Evolutionary conservation across 352 stramenopile genomes (phyloP), one percentile per base, ranked within the genome.

Genomic region (Phytopythium ostracodes): DNA sequence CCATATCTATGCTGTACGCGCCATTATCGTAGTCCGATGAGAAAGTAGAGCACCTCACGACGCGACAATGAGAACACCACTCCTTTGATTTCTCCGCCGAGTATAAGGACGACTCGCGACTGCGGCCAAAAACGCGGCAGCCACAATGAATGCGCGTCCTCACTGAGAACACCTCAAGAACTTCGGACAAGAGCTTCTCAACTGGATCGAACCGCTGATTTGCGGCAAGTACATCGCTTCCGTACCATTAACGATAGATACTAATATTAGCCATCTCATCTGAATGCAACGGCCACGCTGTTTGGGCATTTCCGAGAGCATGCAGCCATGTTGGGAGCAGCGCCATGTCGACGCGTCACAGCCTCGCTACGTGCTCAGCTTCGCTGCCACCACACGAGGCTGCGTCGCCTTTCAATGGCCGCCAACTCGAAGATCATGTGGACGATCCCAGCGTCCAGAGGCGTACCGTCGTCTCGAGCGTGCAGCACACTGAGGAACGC

Each of bases 401-500:
- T 29, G 24, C 55, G 55, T 20, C 36, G 55, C 22, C n/a, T 20
- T 12, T 60, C 55, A 9, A 12, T 20, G 5, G 38, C 55, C 17
- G 55, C 55, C 5, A 51, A 11, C 35, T 47, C 35, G 25, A 60
- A 60, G 36, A 60, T 31, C 2, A 31, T 11, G 7, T 42, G 55
- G 18, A 38, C 5, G 17, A 60, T 12, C 5, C 38, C 38, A n/a
- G 15, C 14, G 29, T 51, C 36, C 33, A 59, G 22, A 1, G 55
- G 10, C 25, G 12, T 24, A 5, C 15, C 3, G n/a, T 31, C 35
- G 18, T 49, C 15, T 7, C n/a, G 35, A 7, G 8, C 17, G 25
- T 29, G 31, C 27, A 62, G 25, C 36, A 44, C 57, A 18, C 57
- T 62, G 6, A 62, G 57, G 22, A 62, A 62, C 10, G 57, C 57